Percentiles rank a stretch among this genome's conserved stretches.
Evolutionary conservation across 23 red algal species (phyloP).

Genomic region (Gracilariopsis chorda): DNA sequence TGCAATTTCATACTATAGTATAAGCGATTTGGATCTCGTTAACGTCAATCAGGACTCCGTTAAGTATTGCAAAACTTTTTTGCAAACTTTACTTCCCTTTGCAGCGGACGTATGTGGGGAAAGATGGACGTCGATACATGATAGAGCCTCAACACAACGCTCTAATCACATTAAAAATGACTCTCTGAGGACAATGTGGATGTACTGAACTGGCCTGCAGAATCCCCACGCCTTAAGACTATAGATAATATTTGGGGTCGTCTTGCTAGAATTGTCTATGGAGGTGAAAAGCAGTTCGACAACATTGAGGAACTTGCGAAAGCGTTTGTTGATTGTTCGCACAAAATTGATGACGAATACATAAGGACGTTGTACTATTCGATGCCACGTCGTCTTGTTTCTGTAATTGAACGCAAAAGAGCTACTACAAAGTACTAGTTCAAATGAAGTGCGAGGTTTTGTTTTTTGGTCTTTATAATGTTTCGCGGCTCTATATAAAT

Average conservation of each 20-base stretch:
- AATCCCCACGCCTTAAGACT: neutral
- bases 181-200: neutral
- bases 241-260: neutral
- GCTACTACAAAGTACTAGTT: too few relatives aligned
- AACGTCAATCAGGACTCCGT: too few relatives aligned
- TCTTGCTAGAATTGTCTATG: neutral
- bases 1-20: too few relatives aligned
- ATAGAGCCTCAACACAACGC: neutral
- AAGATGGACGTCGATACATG: neutral
- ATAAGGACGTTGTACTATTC: neutral
- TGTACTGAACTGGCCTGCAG: neutral
- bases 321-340: neutral
- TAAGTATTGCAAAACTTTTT: too few relatives aligned
- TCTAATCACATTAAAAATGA: constrained; percentile 1
- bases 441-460: too few relatives aligned
- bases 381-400: neutral
- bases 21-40: too few relatives aligned
- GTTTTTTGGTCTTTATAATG: too few relatives aligned
- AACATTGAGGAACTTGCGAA: neutral
- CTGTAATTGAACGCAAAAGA: neutral
- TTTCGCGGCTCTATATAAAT: too few relatives aligned
- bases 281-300: neutral
- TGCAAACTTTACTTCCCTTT: constrained; percentile 23
- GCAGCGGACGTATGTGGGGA: neutral
- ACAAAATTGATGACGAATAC: neutral